Base-by-base conservation (phyloP, 495 filamentous ascomycete species). In the Tuber borchii region DNA sequence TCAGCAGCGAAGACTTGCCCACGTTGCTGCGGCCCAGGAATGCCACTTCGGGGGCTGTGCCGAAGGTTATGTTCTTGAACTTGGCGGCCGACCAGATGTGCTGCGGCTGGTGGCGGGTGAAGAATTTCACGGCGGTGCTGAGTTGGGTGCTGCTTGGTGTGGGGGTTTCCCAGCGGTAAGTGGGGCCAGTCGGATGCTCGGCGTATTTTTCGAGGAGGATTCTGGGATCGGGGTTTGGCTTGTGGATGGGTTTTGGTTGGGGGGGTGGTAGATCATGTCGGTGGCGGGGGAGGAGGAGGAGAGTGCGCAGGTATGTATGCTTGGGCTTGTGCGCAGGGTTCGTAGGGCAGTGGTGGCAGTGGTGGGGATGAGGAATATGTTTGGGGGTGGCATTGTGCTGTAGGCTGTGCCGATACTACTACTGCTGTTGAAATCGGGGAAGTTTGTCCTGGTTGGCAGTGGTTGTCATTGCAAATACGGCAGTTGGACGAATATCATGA, bases 11-110 rank as follows among this genome's bases (percentile, higher is more conserved):
- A 44, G 91, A 94, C 83, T 99, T 99, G 51, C 94, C 95, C 40
- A 96, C 94, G 83, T 99, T 97, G 45, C 91, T 94, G 68, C 93
- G 90, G 69, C 95, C 95, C 1, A 93, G 84, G 79, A 93, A 91
- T 46, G 89, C 90, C n/a, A 90, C 83, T 81, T 93, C 90, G 69
- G 90, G 90, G 20, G 88, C 85, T 73, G 85, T 84, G 69, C 89
- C 88, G 75, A 84, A 84, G 56, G 85, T 86, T 34, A 92, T 87
- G n/a, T 88, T 86, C 77, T 90, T 90, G 81, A 97, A 97, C 77
- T 90, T 88, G 56, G 86, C 85, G 7, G 90, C 89, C 31, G 89
- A 89, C 86, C 90, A 94, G 48, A 94, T 85, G 82, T 95, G 91
- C 16, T 85, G 81, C 0, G 93, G 90, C 0, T 86, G 86, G 44